These are phyloP conservation scores for Colletotrichum paranaense DNA, from an alignment of 2,329 filamentous ascomycete genomes.

Conservation along the genomic window DNA sequence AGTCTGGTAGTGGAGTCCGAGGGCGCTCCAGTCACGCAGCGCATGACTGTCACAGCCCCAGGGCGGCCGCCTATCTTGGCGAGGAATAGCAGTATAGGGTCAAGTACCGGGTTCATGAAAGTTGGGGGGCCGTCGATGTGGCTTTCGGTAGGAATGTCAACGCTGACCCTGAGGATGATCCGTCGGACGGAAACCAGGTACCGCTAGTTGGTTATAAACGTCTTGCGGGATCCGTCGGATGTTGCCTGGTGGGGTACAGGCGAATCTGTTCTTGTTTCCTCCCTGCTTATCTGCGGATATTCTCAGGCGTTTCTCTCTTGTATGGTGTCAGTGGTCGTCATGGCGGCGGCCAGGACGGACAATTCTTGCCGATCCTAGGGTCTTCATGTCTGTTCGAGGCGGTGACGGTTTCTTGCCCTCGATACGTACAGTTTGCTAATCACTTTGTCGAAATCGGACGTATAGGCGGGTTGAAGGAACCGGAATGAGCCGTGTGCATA, in stretches of 20 bases:
- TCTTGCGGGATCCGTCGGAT: not conserved
- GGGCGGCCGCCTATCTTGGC: not conserved
- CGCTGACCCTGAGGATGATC: not conserved
- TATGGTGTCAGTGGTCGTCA: not conserved
- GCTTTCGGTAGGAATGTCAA: not conserved
- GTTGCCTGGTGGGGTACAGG: not conserved
- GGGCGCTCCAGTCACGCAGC: not conserved
- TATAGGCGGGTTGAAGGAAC: not conserved
- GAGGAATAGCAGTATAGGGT: not conserved
- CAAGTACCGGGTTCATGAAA: not conserved
- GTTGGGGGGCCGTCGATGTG: not conserved
- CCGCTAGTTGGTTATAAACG: not conserved
- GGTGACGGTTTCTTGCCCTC: not conserved
- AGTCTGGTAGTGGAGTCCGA: not conserved
- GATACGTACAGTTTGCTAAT: not conserved
- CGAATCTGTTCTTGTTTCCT: not conserved
- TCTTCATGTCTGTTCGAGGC: not conserved
- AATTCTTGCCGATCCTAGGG: not conserved
- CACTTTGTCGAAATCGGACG: not conserved
- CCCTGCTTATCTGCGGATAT: not conserved
- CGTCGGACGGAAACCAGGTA: not conserved
- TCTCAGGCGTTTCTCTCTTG: not conserved
- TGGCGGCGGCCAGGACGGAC: not conserved
- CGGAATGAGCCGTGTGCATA: not conserved
- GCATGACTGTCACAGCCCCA: not conserved